phyloP scores from a whole-genome alignment of 2,329 filamentous ascomycete species.

The Penicillium sp. region DNA sequence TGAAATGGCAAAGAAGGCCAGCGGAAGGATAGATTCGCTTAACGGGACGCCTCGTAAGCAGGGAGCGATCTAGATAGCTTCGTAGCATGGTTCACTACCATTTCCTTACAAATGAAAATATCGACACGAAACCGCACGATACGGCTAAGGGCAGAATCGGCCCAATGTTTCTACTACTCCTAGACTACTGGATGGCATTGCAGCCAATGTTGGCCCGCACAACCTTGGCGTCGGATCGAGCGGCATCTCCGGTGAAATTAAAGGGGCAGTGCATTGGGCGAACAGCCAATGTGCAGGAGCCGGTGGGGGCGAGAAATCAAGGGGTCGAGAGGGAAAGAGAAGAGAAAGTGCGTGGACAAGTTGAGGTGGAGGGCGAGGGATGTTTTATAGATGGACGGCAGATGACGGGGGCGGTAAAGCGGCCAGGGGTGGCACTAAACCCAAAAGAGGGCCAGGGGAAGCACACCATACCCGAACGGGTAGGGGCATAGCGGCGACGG shows the following conservation, averaged over 20 bases:
- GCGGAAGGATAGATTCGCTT: not conserved
- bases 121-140: not conserved
- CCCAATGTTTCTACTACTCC: conserved; percentile 2
- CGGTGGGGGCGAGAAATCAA: conserved; percentile 8
- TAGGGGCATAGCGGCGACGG: conserved; percentile 7
- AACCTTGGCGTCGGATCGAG: too few species aligned
- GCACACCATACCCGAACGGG: conserved; percentile 17
- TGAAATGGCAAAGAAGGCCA: not conserved
- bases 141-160: conserved; percentile 1
- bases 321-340: conserved; percentile 17
- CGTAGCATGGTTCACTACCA: not conserved
- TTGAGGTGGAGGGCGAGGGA: conserved; percentile 17
- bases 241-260: conserved; percentile 13
- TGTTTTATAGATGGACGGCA: too few species aligned
- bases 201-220: too few species aligned
- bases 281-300: conserved; percentile 1
- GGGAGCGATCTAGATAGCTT: not conserved
- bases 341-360: conserved; percentile 25
- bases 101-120: not conserved
- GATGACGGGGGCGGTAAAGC: conserved; percentile 13
- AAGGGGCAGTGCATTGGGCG: conserved; percentile 9
- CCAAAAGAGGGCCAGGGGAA: conserved; percentile 10
- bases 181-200: conserved; percentile 3
- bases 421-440: conserved; percentile 11
- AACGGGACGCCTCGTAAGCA: not conserved